Percentiles rank a stretch among this genome's conserved stretches.
phyloP scores from a whole-genome alignment of 192 early-diverging fungal genomes.

The Backusella macrospora region DNA sequence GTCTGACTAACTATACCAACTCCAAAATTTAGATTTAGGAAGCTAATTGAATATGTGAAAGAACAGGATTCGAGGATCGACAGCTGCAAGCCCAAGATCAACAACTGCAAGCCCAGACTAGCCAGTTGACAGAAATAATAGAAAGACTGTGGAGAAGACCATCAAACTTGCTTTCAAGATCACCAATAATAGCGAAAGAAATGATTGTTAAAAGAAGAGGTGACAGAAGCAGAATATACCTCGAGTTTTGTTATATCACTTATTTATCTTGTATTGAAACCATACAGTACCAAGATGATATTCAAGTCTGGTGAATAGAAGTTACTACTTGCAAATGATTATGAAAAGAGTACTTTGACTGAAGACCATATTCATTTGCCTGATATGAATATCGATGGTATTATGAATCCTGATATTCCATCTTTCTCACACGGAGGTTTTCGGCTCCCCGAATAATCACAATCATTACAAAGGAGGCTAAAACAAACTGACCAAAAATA shows the following conservation, averaged over 20 bases:
- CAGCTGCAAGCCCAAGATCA: too few relatives aligned
- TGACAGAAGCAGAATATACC: not conserved
- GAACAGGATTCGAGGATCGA: too few relatives aligned
- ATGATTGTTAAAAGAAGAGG: too few relatives aligned
- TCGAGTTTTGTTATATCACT: not conserved
- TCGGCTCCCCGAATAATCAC: not conserved
- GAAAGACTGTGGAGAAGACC: too few relatives aligned
- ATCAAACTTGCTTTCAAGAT: too few relatives aligned
- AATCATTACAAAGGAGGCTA: not conserved
- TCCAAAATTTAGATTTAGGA: too few relatives aligned
- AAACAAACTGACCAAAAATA: conserved; percentile 9
- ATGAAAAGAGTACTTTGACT: conserved; percentile 3
- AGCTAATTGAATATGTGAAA: too few relatives aligned
- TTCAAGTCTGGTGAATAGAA: conserved; percentile 7
- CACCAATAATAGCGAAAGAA: too few relatives aligned
- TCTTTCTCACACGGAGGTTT: not conserved
- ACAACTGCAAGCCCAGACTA: too few relatives aligned
- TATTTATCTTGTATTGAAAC: not conserved
- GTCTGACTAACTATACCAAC: too few relatives aligned
- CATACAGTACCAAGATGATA: not conserved
- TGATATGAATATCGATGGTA: conserved; percentile 5
- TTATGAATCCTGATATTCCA: not conserved
- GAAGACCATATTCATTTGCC: not conserved
- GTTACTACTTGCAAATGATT: not conserved
- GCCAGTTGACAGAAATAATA: too few relatives aligned